Evolutionary conservation across 768 basidiomycete genomes (phyloP), one percentile per base, ranked within the genome.

Genomic region (Naematelia aurantialba): DNA sequence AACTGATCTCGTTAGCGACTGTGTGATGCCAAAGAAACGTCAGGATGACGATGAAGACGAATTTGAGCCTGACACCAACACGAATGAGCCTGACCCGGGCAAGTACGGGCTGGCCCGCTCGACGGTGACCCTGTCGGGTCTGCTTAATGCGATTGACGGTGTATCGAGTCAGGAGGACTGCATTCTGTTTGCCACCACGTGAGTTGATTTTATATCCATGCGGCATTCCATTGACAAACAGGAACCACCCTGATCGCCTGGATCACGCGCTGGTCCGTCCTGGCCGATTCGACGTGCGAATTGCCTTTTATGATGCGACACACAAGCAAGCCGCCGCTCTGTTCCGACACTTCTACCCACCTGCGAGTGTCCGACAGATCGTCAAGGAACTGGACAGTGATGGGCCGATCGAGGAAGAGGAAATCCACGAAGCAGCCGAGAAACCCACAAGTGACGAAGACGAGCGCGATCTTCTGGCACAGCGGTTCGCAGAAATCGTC

Each of bases 231-330:
- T 8, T 17, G 8, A 8, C 17, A 17, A 8, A 17, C 65, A 89
- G 89, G 0, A 93, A 93, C 76, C 91, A 93, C 70, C 80, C 91
- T 17, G 89, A 92, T 67, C 84, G 87, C 29, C 83, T 94, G 0
- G 91, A 94, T 67, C 89, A 89, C 2, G 91, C 91, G 0, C 83
- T 94, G 10, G 88, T 86, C n/a, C 86, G 91, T 54, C 89, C 91
- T 4, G 91, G 91, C 17, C 57, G 74, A 86, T 93, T 78, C 64
- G 91, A 94, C 70, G 88, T 94, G 5, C 90, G 88, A 86, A 83
- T 93, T 47, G 89, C 91, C 75, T 93, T 93, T 81, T 86, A 88
- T 13, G 60, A 71, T 61, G 87, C 91, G 27, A 87, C 85, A 60
- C 86, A 85, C 65, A 86, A 85, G 83, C 66, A 76, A 59, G 71